These are phyloP conservation scores for Cyberlindnera mississippiensis DNA, from an alignment of 805 yeast genomes.

Conservation along the genomic window DNA sequence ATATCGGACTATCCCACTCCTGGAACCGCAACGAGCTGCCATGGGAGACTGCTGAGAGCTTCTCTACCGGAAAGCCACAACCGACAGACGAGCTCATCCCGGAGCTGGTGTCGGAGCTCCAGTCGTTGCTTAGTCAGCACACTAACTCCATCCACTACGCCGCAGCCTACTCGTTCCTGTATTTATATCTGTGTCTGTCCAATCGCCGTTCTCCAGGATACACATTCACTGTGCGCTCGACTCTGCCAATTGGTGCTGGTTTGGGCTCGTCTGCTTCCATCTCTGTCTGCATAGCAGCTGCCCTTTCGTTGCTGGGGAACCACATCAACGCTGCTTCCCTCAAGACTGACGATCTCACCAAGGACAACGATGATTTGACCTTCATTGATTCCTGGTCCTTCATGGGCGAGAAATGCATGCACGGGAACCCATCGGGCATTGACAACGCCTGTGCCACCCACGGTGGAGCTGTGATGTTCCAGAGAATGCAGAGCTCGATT, in stretches of 20 bases:
- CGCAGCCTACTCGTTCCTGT: constrained; percentile 81
- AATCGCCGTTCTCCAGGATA: constrained; percentile 42
- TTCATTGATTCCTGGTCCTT: constrained; percentile 84
- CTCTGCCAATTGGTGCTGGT: constrained; percentile 95
- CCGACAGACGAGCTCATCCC: constrained; percentile 56
- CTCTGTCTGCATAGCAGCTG: constrained; percentile 78
- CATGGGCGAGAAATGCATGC: constrained; percentile 92
- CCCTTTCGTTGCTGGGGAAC: constrained; percentile 59
- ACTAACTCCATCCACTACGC: constrained; percentile 59
- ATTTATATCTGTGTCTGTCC: constrained; percentile 64
- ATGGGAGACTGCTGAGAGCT: constrained; percentile 39
- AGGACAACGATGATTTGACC: constrained; percentile 41
- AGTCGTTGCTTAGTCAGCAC: constrained; percentile 41
- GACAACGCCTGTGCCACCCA: constrained; percentile 94
- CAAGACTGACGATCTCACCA: constrained; percentile 32
- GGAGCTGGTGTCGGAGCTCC: constrained; percentile 48
- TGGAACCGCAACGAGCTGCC: constrained; percentile 68
- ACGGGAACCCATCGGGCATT: constrained; percentile 95
- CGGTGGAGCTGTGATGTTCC: constrained; percentile 94
- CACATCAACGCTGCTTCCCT: constrained; percentile 41
- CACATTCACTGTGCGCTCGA: constrained; percentile 67
- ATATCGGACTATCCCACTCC: constrained; percentile 57
- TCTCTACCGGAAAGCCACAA: constrained; percentile 22
- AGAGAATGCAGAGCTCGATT: constrained; percentile 49
- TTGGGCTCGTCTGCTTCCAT: constrained; percentile 92